Base-by-base conservation (phyloP, 106 monocot genomes). In the Narthecium ossifragum region DNA sequence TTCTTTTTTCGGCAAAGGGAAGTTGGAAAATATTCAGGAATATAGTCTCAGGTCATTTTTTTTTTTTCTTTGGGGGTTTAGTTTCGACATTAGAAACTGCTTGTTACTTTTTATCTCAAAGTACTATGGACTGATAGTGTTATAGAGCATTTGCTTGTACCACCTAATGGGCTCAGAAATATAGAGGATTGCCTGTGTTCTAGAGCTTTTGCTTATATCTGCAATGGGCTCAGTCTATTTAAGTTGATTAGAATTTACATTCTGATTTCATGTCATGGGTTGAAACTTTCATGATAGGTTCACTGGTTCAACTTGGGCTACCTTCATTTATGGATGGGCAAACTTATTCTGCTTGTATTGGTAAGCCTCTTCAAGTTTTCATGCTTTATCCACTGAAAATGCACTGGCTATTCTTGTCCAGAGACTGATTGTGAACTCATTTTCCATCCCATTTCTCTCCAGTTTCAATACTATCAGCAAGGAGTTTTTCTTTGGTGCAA, bases 301-400 rank as follows among this genome's bases (percentile, higher is more conserved):
- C 59, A 86, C 71, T 66, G 86, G 86, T 56, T 80, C 86, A 34
- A 20, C 74, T 50, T 86, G 86, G 86, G 86, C 71, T 51, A 64
- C 81, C 11, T 61, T 86, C 26, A 67, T 86, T 31, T 78, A 81
- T 46, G 81, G 86, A 23, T 81, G 86, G 81, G 86, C 78, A 36
- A 86, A 86, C 63, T 64, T 86, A 60, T 56, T 75, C 38, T 86
- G 81, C 71, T 78, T 86, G 86, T 81, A 74, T 57, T 81, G 77
- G 80, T 85, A 67, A 76, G n/a, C 64, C 12, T 62, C 46, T 27
- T n/a, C 64, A 37, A 0, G 2, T 14, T 49, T 57, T 34, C 33
- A 57, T 28, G 54, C 26, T 37, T 45, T 34, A 52, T 59, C 30
- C 28, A 23, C 11, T 15, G 25, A 30, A 22, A 26, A 17, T 8